Conservation (phyloP, 805 yeast species). For the Candida pini region DNA sequence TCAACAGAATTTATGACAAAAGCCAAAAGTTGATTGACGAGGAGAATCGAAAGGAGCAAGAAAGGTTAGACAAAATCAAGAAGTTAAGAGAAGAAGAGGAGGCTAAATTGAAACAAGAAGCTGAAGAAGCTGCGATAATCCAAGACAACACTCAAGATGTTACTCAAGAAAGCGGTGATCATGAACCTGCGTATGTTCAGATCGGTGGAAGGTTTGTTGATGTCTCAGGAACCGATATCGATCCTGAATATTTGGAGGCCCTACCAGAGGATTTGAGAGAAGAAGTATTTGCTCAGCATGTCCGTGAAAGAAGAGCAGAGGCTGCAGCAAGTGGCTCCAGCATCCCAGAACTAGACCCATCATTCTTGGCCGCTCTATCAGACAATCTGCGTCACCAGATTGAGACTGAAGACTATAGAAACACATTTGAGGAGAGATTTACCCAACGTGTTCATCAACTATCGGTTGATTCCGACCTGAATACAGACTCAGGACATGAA, state of each 20-base stretch:
- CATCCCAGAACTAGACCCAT: constrained; percentile 69
- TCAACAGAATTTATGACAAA: constrained; percentile 42
- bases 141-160: constrained; percentile 19
- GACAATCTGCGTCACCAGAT: constrained; percentile 29
- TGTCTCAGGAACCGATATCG: constrained; percentile 85
- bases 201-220: constrained; percentile 79
- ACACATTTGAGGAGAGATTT: constrained; percentile 12
- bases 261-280: constrained; percentile 91
- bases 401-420: constrained; percentile 25
- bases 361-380: constrained; percentile 76
- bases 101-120: constrained; percentile 22
- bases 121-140: constrained; percentile 26
- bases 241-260: constrained; percentile 85
- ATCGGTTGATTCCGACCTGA: constrained; percentile 17
- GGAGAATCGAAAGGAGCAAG: constrained; percentile 23
- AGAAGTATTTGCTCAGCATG: constrained; percentile 82
- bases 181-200: constrained; percentile 56
- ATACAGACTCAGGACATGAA: constrained; percentile 20
- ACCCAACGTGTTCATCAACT: constrained; percentile 14
- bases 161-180: constrained; percentile 12
- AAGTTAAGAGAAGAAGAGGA: constrained; percentile 27
- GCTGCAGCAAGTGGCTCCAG: constrained; percentile 37
- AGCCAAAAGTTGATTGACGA: constrained; percentile 36
- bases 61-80: constrained; percentile 24
- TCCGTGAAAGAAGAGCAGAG: constrained; percentile 65